Evolutionary conservation across 1,284 basidiomycete genomes (phyloP).

Genomic region (Melampsora occidentalis): DNA sequence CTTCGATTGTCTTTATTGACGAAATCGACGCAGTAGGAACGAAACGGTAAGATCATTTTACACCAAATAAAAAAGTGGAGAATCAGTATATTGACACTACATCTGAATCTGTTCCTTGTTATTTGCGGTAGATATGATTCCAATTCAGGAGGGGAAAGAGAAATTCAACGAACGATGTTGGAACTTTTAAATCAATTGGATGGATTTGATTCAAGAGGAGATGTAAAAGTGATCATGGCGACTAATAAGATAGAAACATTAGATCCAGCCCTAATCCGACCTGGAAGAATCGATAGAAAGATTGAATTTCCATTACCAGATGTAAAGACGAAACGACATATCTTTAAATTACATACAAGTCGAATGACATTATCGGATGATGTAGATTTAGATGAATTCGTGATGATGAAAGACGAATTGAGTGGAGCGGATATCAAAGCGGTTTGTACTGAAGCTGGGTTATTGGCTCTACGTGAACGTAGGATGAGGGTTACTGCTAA

Average conservation of each 20-base stretch:
- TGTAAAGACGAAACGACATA: constrained; percentile 90
- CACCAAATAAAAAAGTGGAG: constrained; percentile 50
- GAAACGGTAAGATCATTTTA: constrained; percentile 70
- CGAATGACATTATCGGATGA: constrained; percentile 90
- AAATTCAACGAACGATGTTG: constrained; percentile 56
- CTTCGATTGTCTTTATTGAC: constrained; percentile 58
- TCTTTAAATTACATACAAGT: constrained; percentile 94
- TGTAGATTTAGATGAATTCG: constrained; percentile 93
- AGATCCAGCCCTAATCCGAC: constrained; percentile 94
- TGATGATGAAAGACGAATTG: constrained; percentile 92
- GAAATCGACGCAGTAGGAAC: constrained; percentile 58
- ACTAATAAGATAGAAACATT: constrained; percentile 91
- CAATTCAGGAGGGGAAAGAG: constrained; percentile 57
- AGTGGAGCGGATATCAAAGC: constrained; percentile 99
- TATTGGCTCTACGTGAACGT: constrained; percentile 88
- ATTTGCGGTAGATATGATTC: constrained; percentile 54
- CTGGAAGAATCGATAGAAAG: constrained; percentile 97
- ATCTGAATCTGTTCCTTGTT: background rate
- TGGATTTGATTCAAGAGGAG: constrained; percentile 96
- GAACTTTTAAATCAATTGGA: constrained; percentile 71
- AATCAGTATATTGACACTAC: background rate
- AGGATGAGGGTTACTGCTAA: constrained; percentile 92
- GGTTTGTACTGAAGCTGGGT: constrained; percentile 88
- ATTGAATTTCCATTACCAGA: constrained; percentile 71
- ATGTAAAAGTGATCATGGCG: constrained; percentile 85